Conservation (phyloP, 1,284 basidiomycete species). For the Malassezia vespertilionis region DNA sequence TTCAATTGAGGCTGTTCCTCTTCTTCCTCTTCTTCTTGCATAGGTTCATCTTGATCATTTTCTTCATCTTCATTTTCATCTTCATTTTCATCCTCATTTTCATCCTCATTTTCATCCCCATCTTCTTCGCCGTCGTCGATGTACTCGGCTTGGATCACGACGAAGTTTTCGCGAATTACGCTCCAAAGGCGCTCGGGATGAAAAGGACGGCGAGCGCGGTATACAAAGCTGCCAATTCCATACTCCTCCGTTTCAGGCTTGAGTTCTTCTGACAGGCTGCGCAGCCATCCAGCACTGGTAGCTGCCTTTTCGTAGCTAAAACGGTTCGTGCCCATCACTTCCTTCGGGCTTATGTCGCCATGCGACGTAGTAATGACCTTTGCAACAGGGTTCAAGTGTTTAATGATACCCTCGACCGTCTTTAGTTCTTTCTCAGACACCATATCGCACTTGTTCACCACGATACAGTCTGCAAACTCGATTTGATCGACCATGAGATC, state of each 20-base stretch:
- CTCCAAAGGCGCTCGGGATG: slow-evolving; percentile 51
- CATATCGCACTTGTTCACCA: slow-evolving; percentile 50
- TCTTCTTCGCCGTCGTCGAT: slow-evolving; percentile 45
- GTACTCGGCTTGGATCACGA: slow-evolving; percentile 47
- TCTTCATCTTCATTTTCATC: slow-evolving; percentile 11
- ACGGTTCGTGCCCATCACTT: slow-evolving; percentile 46
- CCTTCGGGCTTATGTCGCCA: slow-evolving; percentile 46
- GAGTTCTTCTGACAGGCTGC: slow-evolving; percentile 47
- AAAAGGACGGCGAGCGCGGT: slow-evolving; percentile 48
- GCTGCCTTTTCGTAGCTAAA: slow-evolving; percentile 50
- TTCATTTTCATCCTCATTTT: slow-evolving; percentile 1
- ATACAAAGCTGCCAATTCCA: slow-evolving; percentile 35
- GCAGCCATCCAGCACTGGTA: slow-evolving; percentile 51
- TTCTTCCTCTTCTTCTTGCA: slow-evolving; percentile 22
- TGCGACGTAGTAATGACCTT: slow-evolving; percentile 45
- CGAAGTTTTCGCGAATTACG: slow-evolving; percentile 48
- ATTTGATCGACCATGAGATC: slow-evolving; percentile 49
- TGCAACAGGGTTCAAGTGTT: slow-evolving; percentile 50
- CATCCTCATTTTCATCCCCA: slow-evolving; percentile 18
- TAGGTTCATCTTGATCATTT: slow-evolving; percentile 19
- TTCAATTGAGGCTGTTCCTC: slow-evolving; percentile 49
- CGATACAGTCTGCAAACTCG: slow-evolving; percentile 51
- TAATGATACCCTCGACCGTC: slow-evolving; percentile 45
- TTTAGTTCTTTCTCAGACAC: slow-evolving; percentile 42
- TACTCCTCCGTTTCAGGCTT: slow-evolving; percentile 50